Evolutionary conservation across 1,284 basidiomycete species (phyloP), one percentile per base, ranked within the genome.

Genomic region (Agaricales sp.): DNA sequence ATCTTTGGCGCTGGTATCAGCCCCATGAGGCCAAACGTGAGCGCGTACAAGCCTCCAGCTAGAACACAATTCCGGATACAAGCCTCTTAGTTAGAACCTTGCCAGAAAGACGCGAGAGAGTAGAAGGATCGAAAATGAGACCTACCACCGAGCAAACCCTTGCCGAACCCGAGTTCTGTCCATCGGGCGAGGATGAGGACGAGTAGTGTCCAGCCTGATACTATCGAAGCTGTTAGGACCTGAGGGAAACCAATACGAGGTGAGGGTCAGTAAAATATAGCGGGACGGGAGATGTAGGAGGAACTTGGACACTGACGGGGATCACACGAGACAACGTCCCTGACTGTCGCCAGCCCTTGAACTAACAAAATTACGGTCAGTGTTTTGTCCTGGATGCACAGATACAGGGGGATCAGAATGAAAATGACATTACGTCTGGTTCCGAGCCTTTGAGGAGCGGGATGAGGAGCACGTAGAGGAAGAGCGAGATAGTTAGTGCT

Each of bases 1-100:
- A 72, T 62, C 58, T 71, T 70, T 12, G 82, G 83, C 22, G 75
- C 74, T 8, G 83, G 81, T 48, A 87, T 65, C 22, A 87, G 67
- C 1, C 84, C 84, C 51, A 87, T 70, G 35, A 86, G 61, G 21
- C 84, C 84, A 59, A 87, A 84, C 14, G 68, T 68, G 35, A 86
- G 68, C 8, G 77, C 76, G 56, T 87, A 87, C 43, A 86, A 60
- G 14, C 79, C 81, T 14, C 75, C 78, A 4, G 79, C 82, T 85
- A 54, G 11, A 24, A 46, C 19, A 4, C 39, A 20, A 58, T 39
- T 16, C 44, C 56, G 23, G 44, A 47, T 18, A 48, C 30, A 41
- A 48, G 44, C 30, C n/a, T n/a, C 8, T n/a, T 8, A 19, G 45
- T 22, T 48, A 53, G 52, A 25, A 53, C 46, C 24, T 18, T 43